These are phyloP conservation scores for Lolium rigidum DNA, from an alignment of 176 grass and related monocot genomes.

Conservation along the genomic window DNA sequence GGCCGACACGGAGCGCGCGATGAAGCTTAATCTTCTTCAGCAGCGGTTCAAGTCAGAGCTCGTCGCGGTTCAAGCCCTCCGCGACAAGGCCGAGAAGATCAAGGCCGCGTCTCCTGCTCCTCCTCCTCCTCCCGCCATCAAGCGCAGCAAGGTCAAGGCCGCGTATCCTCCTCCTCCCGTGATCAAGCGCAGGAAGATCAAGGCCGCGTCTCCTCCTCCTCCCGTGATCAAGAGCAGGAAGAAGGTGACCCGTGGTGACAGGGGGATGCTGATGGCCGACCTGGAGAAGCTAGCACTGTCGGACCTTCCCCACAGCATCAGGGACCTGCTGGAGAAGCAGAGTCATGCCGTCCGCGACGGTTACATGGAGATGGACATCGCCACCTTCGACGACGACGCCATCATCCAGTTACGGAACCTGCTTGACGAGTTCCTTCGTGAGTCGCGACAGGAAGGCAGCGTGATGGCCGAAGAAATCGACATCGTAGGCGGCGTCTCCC, in stretches of 20 bases:
- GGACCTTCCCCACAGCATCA: neutral
- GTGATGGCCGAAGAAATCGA: neutral
- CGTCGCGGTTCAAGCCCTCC: neutral
- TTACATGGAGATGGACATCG: neutral
- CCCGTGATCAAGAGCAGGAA: neutral
- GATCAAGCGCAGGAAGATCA: no score
- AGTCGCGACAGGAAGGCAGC: neutral
- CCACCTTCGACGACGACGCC: neutral
- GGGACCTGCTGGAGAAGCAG: neutral
- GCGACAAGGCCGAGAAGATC: neutral
- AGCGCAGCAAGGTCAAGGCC: no score
- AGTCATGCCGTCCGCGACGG: neutral
- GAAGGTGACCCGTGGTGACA: neutral
- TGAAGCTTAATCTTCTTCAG: neutral
- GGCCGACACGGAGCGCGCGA: neutral
- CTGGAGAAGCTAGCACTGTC: neutral
- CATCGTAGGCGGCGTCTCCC: neutral
- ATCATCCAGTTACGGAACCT: neutral
- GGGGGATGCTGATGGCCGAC: neutral
- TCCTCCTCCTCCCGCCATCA: neutral
- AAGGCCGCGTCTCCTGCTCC: no score
- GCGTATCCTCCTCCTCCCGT: neutral
- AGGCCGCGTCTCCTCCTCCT: neutral
- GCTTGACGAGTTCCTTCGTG: neutral
- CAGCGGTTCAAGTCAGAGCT: constrained; percentile 23